These are phyloP conservation scores for Colletotrichum tanaceti DNA, from an alignment of 2,329 filamentous ascomycete species.

Conservation along the genomic window DNA sequence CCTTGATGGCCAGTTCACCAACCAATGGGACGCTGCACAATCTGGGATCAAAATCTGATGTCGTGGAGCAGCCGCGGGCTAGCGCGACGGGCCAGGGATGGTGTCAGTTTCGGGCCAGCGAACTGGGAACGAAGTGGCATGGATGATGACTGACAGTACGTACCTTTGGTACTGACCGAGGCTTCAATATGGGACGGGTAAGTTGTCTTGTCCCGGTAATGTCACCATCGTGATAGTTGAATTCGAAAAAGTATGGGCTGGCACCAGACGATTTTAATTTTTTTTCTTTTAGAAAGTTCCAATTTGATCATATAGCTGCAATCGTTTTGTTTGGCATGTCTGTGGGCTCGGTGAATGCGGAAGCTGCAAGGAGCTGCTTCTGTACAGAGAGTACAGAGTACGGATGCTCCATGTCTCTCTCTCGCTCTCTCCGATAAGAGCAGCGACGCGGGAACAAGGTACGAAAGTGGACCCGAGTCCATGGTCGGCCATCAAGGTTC, in stretches of 20 bases:
- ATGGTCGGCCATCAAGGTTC: constrained; percentile 38
- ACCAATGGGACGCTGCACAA: constrained; percentile 21
- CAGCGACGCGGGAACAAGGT: constrained; percentile 27
- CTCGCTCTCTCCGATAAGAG: constrained; percentile 20
- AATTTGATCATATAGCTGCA: no score
- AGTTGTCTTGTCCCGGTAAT: no score
- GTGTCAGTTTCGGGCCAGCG: constrained; percentile 17
- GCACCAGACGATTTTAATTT: background rate
- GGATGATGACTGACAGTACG: background rate
- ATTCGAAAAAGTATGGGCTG: no score
- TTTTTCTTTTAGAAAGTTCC: no score
- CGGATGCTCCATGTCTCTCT: no score
- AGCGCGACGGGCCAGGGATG: constrained; percentile 24
- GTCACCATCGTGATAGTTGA: no score
- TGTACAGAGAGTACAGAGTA: no score
- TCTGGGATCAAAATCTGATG: constrained; percentile 11
- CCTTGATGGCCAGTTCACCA: constrained; percentile 25
- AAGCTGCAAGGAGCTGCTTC: constrained; percentile 4
- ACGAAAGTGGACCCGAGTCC: constrained; percentile 16
- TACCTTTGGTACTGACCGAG: background rate
- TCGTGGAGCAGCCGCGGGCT: constrained; percentile 8
- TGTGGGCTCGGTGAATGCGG: background rate
- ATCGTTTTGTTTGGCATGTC: background rate
- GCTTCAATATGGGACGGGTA: background rate
- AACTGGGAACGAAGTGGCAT: constrained; percentile 1